Conservation (phyloP, 2,329 filamentous ascomycete genomes). For the Cercospora zeae-maydis region DNA sequence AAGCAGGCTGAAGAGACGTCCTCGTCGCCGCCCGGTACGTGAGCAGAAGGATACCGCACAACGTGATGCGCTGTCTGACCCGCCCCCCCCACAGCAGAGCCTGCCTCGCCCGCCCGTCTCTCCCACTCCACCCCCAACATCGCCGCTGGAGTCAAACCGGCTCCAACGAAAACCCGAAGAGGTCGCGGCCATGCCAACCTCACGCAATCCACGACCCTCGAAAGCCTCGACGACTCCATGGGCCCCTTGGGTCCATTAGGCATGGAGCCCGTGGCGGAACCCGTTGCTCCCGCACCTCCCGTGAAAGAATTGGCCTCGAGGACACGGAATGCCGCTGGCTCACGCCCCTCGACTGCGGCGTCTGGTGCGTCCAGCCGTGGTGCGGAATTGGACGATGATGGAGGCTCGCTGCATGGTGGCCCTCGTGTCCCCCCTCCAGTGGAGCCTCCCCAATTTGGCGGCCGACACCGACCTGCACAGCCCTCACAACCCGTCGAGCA, state of each 20-base stretch:
- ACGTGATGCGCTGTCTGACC: background rate
- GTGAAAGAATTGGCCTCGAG: conserved; percentile 56
- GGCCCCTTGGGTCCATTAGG: conserved; percentile 71
- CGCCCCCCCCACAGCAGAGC: conserved; percentile 5
- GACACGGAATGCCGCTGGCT: conserved; percentile 39
- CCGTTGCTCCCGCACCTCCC: conserved; percentile 58
- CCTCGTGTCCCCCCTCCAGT: conserved; percentile 64
- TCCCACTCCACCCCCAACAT: conserved; percentile 24
- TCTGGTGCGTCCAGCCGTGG: conserved; percentile 51
- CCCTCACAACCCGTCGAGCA: conserved; percentile 90
- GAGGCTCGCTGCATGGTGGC: conserved; percentile 41
- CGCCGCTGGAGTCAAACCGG: conserved; percentile 28
- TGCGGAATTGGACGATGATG: conserved; percentile 65
- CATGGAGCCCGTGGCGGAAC: conserved; percentile 51
- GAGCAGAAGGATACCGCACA: conserved; percentile 6
- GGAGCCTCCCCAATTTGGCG: conserved; percentile 47
- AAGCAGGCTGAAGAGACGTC: conserved; percentile 37
- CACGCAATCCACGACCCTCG: conserved; percentile 71
- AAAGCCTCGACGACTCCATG: conserved; percentile 69
- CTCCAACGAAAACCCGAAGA: conserved; percentile 44
- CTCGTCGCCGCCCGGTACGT: conserved; percentile 14
- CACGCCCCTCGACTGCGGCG: conserved; percentile 46
- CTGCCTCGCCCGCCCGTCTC: conserved; percentile 16
- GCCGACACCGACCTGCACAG: conserved; percentile 52
- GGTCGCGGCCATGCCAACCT: conserved; percentile 65